Evolutionary conservation across 495 filamentous ascomycete genomes (phyloP).

Genomic region (Aspergillus ostianus): DNA sequence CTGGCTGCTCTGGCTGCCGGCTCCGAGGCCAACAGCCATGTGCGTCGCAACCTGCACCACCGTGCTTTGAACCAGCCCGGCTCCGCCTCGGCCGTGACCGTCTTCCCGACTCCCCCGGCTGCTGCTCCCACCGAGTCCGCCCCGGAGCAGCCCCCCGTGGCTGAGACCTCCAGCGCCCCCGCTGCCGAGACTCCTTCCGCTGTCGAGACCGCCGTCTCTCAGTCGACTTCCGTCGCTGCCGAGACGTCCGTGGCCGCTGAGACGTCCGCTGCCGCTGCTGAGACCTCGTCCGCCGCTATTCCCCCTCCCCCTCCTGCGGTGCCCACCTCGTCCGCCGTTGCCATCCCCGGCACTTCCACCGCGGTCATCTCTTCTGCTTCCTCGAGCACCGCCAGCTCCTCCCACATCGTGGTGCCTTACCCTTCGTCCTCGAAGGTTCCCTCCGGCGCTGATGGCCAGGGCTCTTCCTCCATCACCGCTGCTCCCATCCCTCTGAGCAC

Average conservation of each 20-base stretch:
- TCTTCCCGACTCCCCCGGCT: conserved; percentile 19
- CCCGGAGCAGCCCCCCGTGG: conserved; percentile 5
- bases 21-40: conserved; percentile 40
- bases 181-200: background rate
- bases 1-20: conserved; percentile 48
- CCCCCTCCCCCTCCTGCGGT: background rate
- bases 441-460: conserved; percentile 3
- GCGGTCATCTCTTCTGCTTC: conserved; percentile 12
- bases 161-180: conserved; percentile 12
- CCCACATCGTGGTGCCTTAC: background rate
- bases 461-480: conserved; percentile 8
- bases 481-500: conserved; percentile 24
- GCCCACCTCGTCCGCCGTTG: conserved; percentile 8
- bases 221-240: background rate
- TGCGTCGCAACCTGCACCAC: conserved; percentile 32
- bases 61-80: conserved; percentile 14
- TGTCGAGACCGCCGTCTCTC: background rate
- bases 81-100: conserved; percentile 18
- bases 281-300: background rate
- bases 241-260: background rate
- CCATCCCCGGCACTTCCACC: conserved; percentile 13
- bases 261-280: background rate
- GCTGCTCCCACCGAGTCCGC: background rate
- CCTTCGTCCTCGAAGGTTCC: conserved; percentile 13
- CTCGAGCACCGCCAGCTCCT: conserved; percentile 1